A percentile compares a stretch with the other conserved stretches of the same genome.
Conservation (phyloP, 2,329 filamentous ascomycete species). For the Penicillium sp. region DNA sequence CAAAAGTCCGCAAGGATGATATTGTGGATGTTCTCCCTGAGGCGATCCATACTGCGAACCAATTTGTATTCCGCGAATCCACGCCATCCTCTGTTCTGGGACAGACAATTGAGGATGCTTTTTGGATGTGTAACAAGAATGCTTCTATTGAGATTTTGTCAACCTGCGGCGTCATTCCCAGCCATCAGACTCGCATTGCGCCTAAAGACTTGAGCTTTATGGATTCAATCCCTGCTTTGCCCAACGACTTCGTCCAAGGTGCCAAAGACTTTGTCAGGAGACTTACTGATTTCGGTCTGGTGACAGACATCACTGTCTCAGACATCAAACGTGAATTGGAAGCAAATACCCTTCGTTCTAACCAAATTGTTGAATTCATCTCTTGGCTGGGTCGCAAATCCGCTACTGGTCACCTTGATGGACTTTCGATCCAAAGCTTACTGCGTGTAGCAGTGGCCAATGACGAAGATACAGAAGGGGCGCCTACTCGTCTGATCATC, state of each 20-base stretch:
- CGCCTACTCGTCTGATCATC: conserved; percentile 71
- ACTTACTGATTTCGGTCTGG: conserved; percentile 78
- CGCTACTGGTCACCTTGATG: conserved; percentile 70
- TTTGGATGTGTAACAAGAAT: conserved; percentile 87
- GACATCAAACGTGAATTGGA: conserved; percentile 86
- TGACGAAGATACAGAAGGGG: conserved; percentile 59
- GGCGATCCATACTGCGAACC: conserved; percentile 79
- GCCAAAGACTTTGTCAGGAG: conserved; percentile 74
- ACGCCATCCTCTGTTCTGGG: conserved; percentile 84
- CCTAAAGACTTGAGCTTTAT: conserved; percentile 75
- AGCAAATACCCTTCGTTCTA: conserved; percentile 74
- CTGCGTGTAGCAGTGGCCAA: conserved; percentile 69
- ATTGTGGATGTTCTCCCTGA: conserved; percentile 72
- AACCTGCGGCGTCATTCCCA: conserved; percentile 82
- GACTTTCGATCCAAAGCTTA: conserved; percentile 65
- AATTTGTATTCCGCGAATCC: conserved; percentile 86
- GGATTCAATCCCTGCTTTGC: conserved; percentile 82
- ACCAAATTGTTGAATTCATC: conserved; percentile 80
- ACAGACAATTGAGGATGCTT: conserved; percentile 87
- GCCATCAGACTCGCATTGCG: conserved; percentile 76
- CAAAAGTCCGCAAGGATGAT: conserved; percentile 63
- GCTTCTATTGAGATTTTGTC: conserved; percentile 86
- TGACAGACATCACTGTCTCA: conserved; percentile 82
- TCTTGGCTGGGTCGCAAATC: conserved; percentile 79
- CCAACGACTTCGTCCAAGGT: conserved; percentile 70